A percentile compares a stretch with the other conserved stretches of the same genome.
Evolutionary conservation across 257 asterid species (phyloP).

Genomic region (Cynanchum wilfordii): DNA sequence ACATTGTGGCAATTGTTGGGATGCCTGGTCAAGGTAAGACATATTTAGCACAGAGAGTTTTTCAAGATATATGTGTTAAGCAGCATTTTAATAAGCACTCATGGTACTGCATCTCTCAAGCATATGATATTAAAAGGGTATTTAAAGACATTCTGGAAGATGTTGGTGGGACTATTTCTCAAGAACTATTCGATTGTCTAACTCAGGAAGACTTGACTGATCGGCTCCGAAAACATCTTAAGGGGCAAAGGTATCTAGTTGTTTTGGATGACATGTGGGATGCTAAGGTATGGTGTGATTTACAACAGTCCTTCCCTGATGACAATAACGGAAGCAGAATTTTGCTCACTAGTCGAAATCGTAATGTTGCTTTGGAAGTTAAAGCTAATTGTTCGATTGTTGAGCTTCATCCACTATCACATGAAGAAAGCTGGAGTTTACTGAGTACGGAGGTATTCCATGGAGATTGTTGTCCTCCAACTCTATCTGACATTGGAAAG

Average conservation of each 20-base stretch:
- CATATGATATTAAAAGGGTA: background rate
- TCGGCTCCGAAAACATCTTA: too few relatives aligned
- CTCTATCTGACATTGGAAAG: background rate
- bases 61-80: background rate
- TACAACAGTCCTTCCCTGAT: background rate
- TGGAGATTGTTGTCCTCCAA: background rate
- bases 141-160: background rate
- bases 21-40: slow-evolving; percentile 2
- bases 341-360: slow-evolving; percentile 4
- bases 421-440: too few relatives aligned
- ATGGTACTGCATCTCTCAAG: slow-evolving; percentile 12
- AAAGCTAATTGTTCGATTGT: too few relatives aligned
- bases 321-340: background rate
- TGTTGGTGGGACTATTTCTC: background rate
- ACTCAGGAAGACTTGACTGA: background rate
- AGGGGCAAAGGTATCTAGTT: slow-evolving; percentile 2
- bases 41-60: background rate
- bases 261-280: slow-evolving; percentile 20
- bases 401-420: too few relatives aligned
- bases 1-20: too few relatives aligned
- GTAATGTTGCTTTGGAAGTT: too few relatives aligned
- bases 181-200: too few relatives aligned
- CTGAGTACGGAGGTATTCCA: background rate
- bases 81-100: background rate
- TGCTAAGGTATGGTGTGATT: background rate